Conservation (phyloP, 495 filamentous ascomycete genomes). For the Tuber brumale region DNA sequence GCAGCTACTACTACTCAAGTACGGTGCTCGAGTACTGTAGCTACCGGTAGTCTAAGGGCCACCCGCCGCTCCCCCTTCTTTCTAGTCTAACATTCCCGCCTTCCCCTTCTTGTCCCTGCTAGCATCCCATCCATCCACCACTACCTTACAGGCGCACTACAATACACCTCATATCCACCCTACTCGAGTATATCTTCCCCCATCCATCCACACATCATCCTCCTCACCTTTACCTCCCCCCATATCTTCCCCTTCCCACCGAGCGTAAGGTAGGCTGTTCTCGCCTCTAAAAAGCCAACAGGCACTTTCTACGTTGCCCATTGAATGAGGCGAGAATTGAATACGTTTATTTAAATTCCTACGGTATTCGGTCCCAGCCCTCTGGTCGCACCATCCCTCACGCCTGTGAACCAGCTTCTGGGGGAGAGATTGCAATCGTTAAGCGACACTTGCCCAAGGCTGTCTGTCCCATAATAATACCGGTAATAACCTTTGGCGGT, state of each 20-base stretch:
- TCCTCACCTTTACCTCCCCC: background rate
- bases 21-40: too few species aligned
- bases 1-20: too few species aligned
- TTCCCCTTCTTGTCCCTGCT: background rate
- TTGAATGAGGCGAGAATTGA: constrained; percentile 1
- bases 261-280: background rate
- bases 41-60: background rate
- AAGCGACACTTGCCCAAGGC: constrained; percentile 2
- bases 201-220: background rate
- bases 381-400: background rate
- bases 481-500: background rate
- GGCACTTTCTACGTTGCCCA: background rate
- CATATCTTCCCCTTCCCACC: background rate
- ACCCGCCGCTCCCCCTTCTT: background rate
- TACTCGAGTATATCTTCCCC: background rate
- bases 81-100: background rate
- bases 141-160: background rate
- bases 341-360: background rate
- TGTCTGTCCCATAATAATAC: background rate
- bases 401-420: background rate
- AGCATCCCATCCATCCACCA: background rate
- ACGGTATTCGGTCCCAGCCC: background rate
- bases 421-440: background rate
- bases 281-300: background rate
- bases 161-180: background rate